Evolutionary conservation across 768 basidiomycete genomes (phyloP), one percentile per base, ranked within the genome.

Genomic region (Termitomyces sp.): DNA sequence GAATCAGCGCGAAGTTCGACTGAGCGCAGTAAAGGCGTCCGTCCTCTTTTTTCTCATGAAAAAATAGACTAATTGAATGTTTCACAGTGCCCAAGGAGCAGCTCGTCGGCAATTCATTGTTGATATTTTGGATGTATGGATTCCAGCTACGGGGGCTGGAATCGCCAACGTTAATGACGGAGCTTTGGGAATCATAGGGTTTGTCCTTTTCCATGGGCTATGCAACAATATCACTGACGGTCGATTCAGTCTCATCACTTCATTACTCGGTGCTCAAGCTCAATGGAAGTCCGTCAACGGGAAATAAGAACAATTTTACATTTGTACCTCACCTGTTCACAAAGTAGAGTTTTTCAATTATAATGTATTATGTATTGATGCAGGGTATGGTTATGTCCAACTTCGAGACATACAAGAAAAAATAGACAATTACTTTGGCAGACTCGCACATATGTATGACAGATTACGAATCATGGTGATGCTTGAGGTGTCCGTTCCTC

Each of bases 91-190:
- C 68, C 86, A 87, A 51, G 78, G 81, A 51, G 85, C 83, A 5
- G 81, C 87, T 36, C 85, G 87, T 34, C 84, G 85, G 65, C 97
- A 98, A 73, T 83, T 98, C 66, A 75, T 89, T 58, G 86, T 92
- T 61, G 97, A 99, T 72, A 69, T 85, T 20, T 78, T 95, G 60
- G 97, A 99, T 71, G 74, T 94, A 61, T 96, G 89, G 87, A 86
- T 96, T 67, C 97, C 97, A 5, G 91, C 94, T 7, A 87, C 88
- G 20, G 89, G 83, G 60, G 81, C 95, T 45, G 92, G 89, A 15
- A 76, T 91, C 56, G 81, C 87, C 64, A 82, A 83, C 65, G 67
- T 96, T 65, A 93, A 89, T 70, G 97, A 98, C 62, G 96, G 96
- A 31, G 69, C 85, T 20, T 76, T 96, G 34, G 96, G 97, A 58